Percentiles rank a stretch among this genome's conserved stretches.
Conservation (phyloP, 192 early-diverging fungal species). For the Podila horticola region DNA sequence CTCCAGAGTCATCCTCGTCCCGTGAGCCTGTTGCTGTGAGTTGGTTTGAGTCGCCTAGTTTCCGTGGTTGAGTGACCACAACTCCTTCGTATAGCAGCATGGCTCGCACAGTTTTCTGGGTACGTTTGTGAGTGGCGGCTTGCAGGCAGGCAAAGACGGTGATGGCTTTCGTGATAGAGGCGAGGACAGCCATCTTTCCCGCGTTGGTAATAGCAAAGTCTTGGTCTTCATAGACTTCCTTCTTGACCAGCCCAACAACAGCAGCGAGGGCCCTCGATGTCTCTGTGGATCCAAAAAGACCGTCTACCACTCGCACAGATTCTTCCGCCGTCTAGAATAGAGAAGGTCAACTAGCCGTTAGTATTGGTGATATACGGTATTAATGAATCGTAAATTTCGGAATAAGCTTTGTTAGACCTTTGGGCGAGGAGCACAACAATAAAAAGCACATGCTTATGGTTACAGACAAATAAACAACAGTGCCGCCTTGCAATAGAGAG, state of each 20-base stretch:
- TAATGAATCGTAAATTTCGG: background rate
- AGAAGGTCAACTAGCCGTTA: background rate
- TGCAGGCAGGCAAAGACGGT: conserved; percentile 90
- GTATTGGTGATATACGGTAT: background rate
- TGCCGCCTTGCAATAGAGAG: too few species aligned
- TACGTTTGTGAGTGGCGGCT: conserved; percentile 76
- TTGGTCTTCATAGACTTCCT: conserved; percentile 77
- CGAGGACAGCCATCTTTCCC: conserved; percentile 73
- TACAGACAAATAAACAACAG: too few species aligned
- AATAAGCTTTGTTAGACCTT: too few species aligned
- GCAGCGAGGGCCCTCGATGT: conserved; percentile 88
- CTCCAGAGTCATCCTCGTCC: conserved; percentile 46
- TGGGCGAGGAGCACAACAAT: too few species aligned
- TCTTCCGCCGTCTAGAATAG: conserved; percentile 79
- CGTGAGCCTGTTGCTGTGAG: conserved; percentile 28
- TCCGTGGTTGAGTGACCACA: conserved; percentile 56
- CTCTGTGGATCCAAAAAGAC: conserved; percentile 94
- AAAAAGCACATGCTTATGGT: too few species aligned
- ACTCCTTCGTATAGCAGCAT: conserved; percentile 70
- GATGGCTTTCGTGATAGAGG: conserved; percentile 83
- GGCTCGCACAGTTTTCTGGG: conserved; percentile 52
- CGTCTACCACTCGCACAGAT: conserved; percentile 91
- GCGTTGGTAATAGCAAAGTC: conserved; percentile 69
- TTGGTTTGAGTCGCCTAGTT: conserved; percentile 46
- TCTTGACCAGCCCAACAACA: conserved; percentile 80